Percentiles rank a stretch among this genome's conserved stretches.
These are phyloP conservation scores for Pezicula carpinea DNA, from an alignment of 2,329 filamentous ascomycete genomes.

Conservation along the genomic window DNA sequence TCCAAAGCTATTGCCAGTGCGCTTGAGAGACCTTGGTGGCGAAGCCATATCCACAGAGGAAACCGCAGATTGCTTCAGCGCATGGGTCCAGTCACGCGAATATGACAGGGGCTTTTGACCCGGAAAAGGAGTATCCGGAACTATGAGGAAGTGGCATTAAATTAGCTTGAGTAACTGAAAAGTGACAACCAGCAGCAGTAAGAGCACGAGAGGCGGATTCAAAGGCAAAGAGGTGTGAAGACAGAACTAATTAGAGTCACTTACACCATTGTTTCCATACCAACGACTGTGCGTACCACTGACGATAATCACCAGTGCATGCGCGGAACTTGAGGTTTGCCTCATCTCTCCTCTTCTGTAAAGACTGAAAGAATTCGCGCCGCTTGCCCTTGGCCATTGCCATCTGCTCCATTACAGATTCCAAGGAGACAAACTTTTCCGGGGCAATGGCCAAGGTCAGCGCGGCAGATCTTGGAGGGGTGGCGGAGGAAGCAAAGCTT, in stretches of 20 bases:
- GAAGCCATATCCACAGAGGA: not conserved
- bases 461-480: too few species aligned
- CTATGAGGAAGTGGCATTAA: not conserved
- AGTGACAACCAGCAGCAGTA: too few species aligned
- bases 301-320: conserved; percentile 4
- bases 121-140: not conserved
- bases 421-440: not conserved
- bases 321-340: not conserved
- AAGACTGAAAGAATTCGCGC: not conserved
- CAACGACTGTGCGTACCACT: conserved; percentile 8
- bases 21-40: not conserved
- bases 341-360: not conserved
- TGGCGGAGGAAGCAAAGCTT: too few species aligned
- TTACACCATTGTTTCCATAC: conserved; percentile 10
- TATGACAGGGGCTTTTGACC: not conserved
- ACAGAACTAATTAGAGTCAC: not conserved
- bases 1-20: too few species aligned
- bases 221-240: too few species aligned
- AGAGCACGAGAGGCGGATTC: not conserved
- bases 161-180: not conserved
- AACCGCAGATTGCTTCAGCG: not conserved
- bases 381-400: not conserved
- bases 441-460: too few species aligned
- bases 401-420: not conserved
- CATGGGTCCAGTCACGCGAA: not conserved